Evolutionary conservation across 2,329 filamentous ascomycete species (phyloP), one percentile per base, ranked within the genome.

Genomic region (Botrytis fabae): DNA sequence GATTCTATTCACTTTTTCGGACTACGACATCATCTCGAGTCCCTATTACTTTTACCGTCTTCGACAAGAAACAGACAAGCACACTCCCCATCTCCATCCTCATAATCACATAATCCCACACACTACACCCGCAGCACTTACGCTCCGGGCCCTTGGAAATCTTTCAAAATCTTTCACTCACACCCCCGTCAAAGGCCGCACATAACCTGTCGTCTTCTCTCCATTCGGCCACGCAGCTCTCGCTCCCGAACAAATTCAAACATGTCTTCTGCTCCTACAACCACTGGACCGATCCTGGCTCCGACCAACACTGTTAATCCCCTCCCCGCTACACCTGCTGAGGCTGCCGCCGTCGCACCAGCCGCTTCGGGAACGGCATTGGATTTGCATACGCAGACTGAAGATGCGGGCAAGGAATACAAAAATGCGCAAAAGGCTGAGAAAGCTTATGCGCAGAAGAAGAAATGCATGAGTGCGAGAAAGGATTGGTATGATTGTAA

Each of bases 141-240:
- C 10, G n/a, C n/a, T 65, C n/a, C 40, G 60, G 44, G 69, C 40
- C 14, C 14, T 20, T 16, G 0, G 16, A 61, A 61, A 65, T 71
- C 61, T 12, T 71, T 71, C 69, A 71, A 38, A 16, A 65, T 66
- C 42, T 65, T 71, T 71, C 69, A 66, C 60, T 71, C 69, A 71
- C 32, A 42, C 46, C 60, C 60, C 60, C 69, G 60, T 66, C 69
- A 71, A 35, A 63, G 69, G 42, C 46, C 60, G 25, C 22, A 71
- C 28, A 71, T 71, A 22, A 65, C 60, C 65, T 20, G 35, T 68
- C 65, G 61, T 65, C 69, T 71, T 35, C 69, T 32, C 10, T 71
- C 46, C 35, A 64, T 51, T 12, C 59, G n/a, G 16, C 38, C 44
- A 4, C 48, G 65, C 35, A 68, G 48, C 42, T 68, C 48, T 4